Percentiles rank a stretch among this genome's conserved stretches.
phyloP scores from a whole-genome alignment of 148 eudicot species.

The Silene latifolia region DNA sequence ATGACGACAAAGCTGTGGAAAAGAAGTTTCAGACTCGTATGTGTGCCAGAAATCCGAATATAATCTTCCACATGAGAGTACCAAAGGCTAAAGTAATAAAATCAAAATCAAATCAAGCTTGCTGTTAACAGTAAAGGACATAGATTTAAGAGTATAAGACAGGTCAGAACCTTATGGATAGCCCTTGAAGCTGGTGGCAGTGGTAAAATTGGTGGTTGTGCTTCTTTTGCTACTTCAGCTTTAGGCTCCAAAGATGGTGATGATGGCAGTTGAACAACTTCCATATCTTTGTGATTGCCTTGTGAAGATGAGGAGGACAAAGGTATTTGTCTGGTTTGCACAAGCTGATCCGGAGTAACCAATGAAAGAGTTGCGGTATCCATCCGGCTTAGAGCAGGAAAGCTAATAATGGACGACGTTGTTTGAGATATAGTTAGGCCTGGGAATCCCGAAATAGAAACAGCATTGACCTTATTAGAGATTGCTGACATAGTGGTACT shows the following conservation, averaged over 20 bases:
- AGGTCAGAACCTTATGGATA: slow-evolving; percentile 47
- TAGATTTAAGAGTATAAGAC: background rate
- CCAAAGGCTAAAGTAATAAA: background rate
- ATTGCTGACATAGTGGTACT: slow-evolving; percentile 29
- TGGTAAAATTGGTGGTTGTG: slow-evolving; percentile 79
- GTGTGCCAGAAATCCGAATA: background rate
- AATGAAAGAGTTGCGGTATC: slow-evolving; percentile 47
- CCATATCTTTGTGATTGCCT: slow-evolving; percentile 64
- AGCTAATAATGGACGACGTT: slow-evolving; percentile 30
- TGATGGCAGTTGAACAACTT: slow-evolving; percentile 61
- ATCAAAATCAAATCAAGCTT: background rate
- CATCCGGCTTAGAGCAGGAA: slow-evolving; percentile 32
- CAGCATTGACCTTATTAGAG: slow-evolving; percentile 39
- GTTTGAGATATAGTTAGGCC: slow-evolving; percentile 40
- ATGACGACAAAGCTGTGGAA: background rate
- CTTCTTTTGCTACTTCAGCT: slow-evolving; percentile 35
- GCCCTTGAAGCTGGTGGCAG: slow-evolving; percentile 48
- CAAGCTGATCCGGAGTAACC: slow-evolving; percentile 75
- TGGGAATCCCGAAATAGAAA: slow-evolving; percentile 33
- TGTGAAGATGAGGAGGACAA: slow-evolving; percentile 38
- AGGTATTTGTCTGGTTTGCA: slow-evolving; percentile 43
- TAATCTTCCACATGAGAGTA: background rate
- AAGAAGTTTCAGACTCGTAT: no score
- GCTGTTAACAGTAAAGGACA: no score
- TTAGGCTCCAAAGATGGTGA: slow-evolving; percentile 30